Evolutionary conservation across 1,139 yeast genomes (phyloP), one percentile per base, ranked within the genome.

Genomic region (Yamadazyma friedrichii): DNA sequence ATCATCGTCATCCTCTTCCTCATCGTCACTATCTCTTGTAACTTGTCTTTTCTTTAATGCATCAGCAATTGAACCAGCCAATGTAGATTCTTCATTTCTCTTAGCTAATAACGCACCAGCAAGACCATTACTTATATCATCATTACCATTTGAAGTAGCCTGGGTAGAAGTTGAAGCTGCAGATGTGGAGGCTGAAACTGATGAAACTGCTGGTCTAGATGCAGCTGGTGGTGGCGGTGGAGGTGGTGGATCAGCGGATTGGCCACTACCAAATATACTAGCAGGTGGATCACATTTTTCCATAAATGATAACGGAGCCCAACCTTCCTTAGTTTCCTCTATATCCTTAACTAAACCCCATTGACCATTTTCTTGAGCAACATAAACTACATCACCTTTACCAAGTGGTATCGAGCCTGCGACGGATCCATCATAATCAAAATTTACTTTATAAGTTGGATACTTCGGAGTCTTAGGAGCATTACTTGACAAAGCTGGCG

Each of bases 221-320:
- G 33, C 20, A 30, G 37, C 31, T 6, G 28, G 10, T 28, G 40
- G 29, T 2, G 58, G 48, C 10, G 43, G 36, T 27, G 45, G 46
- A 29, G 54, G 53, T 9, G 59, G 55, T 20, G 67, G 63, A 3
- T 67, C 64, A 12, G 74, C 64, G 9, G 78, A 67, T 1, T 73
- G 62, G 8, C 48, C 39, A 4, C 47, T 50, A 1, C 58, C 60
- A 26, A 54, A 47, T 10, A 54, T 48, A 30, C 55, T 50, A 2
- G 65, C 62, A 13, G 77, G 80, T 16, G 76, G 74, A 11, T 61
- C 75, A 59, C 78, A 78, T 54, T 84, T 86, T 41, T 80, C 82
- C 55, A 93, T 80, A 59, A 91, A 94, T 15, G 94, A 87, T 26
- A 94, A 84, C 10, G 99, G 99, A 9, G 95, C 93, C 98, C 98